Conservation (phyloP, 768 basidiomycete species). For the Amanita muscaria region DNA sequence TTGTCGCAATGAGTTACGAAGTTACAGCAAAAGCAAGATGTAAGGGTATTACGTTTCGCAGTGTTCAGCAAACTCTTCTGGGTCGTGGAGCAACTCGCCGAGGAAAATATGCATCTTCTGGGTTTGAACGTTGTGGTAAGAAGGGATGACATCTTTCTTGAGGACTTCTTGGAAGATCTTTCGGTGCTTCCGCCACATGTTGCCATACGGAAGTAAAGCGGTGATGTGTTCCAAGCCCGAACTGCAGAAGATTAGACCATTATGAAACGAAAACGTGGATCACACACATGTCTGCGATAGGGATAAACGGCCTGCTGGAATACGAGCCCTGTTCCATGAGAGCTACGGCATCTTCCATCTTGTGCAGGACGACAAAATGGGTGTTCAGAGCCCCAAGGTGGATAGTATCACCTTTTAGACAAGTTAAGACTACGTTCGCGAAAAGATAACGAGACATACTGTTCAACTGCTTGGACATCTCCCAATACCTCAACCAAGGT, state of each 20-base stretch:
- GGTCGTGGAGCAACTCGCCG: neutral
- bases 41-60: neutral
- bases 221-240: slow-evolving; percentile 1
- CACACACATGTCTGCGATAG: neutral
- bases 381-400: neutral
- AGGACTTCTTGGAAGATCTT: neutral
- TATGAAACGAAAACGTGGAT: no score
- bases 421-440: neutral
- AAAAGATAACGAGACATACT: neutral
- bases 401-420: slow-evolving; percentile 1
- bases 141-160: neutral
- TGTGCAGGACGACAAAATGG: neutral
- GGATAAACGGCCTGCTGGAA: neutral
- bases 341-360: slow-evolving; percentile 1
- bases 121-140: neutral
- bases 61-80: neutral
- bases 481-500: neutral
- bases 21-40: neutral
- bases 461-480: neutral
- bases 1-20: neutral
- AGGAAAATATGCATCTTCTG: neutral
- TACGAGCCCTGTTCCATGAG: slow-evolving; percentile 2
- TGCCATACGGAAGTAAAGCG: neutral
- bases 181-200: neutral
- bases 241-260: neutral